phyloP scores from a whole-genome alignment of 495 filamentous ascomycete genomes.

The Wilcoxina mikolae region DNA sequence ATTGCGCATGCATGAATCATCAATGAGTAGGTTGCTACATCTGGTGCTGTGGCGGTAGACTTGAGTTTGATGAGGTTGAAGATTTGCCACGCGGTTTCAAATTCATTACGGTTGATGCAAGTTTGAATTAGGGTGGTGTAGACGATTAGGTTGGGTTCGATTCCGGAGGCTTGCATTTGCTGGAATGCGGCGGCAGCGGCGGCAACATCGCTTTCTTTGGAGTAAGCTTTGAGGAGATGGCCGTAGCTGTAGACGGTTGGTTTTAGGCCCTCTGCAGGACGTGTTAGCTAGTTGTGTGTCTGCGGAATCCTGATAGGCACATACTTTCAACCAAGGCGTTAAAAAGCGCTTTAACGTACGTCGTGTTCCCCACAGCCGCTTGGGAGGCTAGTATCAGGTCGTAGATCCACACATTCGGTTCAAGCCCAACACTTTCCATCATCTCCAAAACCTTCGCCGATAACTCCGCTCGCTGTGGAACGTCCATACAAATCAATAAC shows the following conservation, averaged over 20 bases:
- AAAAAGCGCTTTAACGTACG: constrained; percentile 20
- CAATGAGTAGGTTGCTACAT: constrained; percentile 16
- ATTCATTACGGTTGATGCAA: constrained; percentile 19
- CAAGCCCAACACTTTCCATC: constrained; percentile 12
- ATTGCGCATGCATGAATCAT: constrained; percentile 28
- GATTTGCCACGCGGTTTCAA: constrained; percentile 24
- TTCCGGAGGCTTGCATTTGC: constrained; percentile 21
- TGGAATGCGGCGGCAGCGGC: constrained; percentile 19
- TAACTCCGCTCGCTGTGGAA: constrained; percentile 14
- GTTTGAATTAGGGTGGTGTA: constrained; percentile 29
- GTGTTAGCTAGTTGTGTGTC: neutral
- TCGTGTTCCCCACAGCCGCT: constrained; percentile 9
- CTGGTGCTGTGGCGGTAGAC: constrained; percentile 23
- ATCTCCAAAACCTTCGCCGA: constrained; percentile 15
- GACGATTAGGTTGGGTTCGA: constrained; percentile 22
- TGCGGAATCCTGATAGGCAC: neutral
- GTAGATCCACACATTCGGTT: constrained; percentile 20
- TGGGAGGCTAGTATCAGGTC: constrained; percentile 25
- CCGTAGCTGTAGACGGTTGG: constrained; percentile 24
- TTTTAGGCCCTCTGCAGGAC: constrained; percentile 12
- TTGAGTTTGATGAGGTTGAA: constrained; percentile 29
- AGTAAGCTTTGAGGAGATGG: constrained; percentile 25
- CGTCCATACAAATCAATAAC: constrained; percentile 11
- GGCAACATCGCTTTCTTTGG: constrained; percentile 15
- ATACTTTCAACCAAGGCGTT: constrained; percentile 18